Evolutionary conservation across 2,329 filamentous ascomycete species (phyloP), one percentile per base, ranked within the genome.

Genomic region (Colletotrichum sp.): DNA sequence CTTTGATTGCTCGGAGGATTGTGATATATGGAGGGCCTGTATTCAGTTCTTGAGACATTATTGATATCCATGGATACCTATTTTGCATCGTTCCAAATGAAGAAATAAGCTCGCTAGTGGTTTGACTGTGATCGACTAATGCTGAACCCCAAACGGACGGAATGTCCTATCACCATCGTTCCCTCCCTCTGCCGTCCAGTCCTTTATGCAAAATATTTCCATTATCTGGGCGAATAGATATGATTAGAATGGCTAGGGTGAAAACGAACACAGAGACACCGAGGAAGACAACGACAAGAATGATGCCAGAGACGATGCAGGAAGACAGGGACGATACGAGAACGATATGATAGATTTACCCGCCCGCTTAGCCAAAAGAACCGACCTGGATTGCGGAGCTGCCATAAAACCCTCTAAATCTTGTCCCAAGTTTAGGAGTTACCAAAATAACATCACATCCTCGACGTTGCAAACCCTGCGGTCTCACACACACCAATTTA

Each of bases 181-280:
- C 3, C 6, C 1, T 21, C 43, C 18, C 18, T 43, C 18, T 43
- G 43, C 6, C 43, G 6, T 47, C 6, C n/a, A 47, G 3, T 21
- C 1, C 0, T 11, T 4, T 1, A 0, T 21, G 11, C n/a, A 47
- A 0, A 47, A 47, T 16, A 13, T 6, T 0, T 21, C 6, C n/a
- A 1, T 1, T 47, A 1, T 4, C 2, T 4, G 6, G 43, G 11
- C 43, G n/a, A 21, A n/a, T 12, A 47, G 43, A n/a, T n/a, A 47
- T 21, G n/a, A 21, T 47, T 1, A 5, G 9, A 43, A n/a, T 4
- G 9, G 12, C 3, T 12, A 0, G 38, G 38, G 38, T 12, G 1
- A 43, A 0, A 0, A 43, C n/a, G 5, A 11, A 43, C 1, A n/a
- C 38, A 43, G 38, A 1, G 9, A 43, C 9, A 43, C 3, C 3